A percentile compares a stretch with the other conserved stretches of the same genome.
These are phyloP conservation scores for Candida cerambycidarum DNA, from an alignment of 805 yeast species.

Conservation along the genomic window DNA sequence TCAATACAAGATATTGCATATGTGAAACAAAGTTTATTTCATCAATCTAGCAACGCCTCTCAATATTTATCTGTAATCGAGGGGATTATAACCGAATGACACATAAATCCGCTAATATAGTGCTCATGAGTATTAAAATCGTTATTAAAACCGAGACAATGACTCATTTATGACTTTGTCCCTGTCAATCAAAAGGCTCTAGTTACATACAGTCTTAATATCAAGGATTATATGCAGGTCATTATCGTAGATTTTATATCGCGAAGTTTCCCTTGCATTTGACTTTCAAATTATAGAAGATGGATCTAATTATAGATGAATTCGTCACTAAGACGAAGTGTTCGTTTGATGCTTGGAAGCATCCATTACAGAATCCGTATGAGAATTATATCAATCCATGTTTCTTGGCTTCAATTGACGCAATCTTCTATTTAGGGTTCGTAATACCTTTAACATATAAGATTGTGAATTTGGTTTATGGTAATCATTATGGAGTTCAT, in stretches of 20 bases:
- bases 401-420: constrained; percentile 20
- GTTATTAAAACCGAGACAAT: neutral
- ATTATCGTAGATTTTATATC: too few species aligned
- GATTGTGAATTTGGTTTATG: constrained; percentile 10
- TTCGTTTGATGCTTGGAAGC: constrained; percentile 9
- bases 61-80: too few species aligned
- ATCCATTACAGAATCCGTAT: constrained; percentile 24
- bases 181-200: neutral
- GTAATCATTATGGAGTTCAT: constrained; percentile 18
- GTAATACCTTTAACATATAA: constrained; percentile 15
- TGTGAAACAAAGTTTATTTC: too few species aligned
- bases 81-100: too few species aligned
- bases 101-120: too few species aligned
- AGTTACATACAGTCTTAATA: neutral
- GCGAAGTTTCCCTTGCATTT: too few species aligned
- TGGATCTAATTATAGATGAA: neutral
- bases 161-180: neutral
- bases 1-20: too few species aligned
- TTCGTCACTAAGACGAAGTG: neutral
- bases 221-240: too few species aligned
- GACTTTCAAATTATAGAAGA: neutral
- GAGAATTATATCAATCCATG: constrained; percentile 31
- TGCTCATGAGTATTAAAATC: too few species aligned
- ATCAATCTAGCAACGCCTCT: too few species aligned
- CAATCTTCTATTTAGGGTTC: constrained; percentile 8